These are phyloP conservation scores for Lactifluus pinguis DNA, from an alignment of 768 basidiomycete genomes.

Conservation along the genomic window DNA sequence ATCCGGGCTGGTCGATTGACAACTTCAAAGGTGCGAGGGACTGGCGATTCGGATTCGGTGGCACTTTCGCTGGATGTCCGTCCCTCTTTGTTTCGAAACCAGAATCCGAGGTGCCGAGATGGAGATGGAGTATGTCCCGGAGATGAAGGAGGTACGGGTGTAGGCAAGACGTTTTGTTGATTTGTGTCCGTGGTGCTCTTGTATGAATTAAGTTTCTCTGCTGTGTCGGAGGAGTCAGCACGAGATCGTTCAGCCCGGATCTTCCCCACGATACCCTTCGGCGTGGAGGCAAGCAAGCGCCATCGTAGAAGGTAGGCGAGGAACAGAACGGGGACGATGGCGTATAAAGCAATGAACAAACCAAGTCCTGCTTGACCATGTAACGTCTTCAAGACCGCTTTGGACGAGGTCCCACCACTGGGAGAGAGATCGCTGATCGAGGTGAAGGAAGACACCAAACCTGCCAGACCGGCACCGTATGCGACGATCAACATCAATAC, in stretches of 20 bases:
- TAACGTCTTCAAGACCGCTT: conserved; percentile 39
- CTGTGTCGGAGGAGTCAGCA: conserved; percentile 32
- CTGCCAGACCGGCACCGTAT: conserved; percentile 54
- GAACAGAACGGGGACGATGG: conserved; percentile 36
- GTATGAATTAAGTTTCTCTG: conserved; percentile 31
- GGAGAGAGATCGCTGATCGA: conserved; percentile 30
- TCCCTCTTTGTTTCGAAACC: conserved; percentile 30
- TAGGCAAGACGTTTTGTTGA: conserved; percentile 19
- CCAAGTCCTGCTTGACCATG: conserved; percentile 61
- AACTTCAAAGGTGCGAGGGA: conserved; percentile 38
- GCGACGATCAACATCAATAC: conserved; percentile 35
- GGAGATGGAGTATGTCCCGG: conserved; percentile 25
- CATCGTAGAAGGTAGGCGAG: conserved; percentile 23
- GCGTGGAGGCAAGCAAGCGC: conserved; percentile 6
- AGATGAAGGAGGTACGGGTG: conserved; percentile 26
- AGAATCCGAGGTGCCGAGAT: conserved; percentile 29
- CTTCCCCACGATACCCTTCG: conserved; percentile 5
- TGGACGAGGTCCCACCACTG: conserved; percentile 28
- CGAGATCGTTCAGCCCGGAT: conserved; percentile 20
- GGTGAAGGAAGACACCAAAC: conserved; percentile 55
- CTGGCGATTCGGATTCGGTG: conserved; percentile 20
- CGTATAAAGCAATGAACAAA: conserved; percentile 56
- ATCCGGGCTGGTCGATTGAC: conserved; percentile 41
- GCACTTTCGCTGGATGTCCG: conserved; percentile 35
- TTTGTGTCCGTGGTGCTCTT: neutral